Evolutionary conservation across 306 rosid genomes (phyloP), one percentile per base, ranked within the genome.

Genomic region (Amphicarpaea edgeworthii): DNA sequence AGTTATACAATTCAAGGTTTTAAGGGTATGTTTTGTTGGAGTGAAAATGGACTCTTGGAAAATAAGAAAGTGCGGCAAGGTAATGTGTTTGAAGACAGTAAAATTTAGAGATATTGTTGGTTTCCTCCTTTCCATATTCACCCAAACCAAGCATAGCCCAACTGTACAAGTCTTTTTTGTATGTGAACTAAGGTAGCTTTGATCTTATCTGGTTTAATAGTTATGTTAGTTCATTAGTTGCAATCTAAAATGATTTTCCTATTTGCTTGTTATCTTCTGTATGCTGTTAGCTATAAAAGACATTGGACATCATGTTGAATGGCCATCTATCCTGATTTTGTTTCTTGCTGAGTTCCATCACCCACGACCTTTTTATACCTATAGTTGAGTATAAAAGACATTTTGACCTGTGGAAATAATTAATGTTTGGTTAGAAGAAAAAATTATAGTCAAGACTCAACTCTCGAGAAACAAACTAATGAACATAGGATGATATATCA

Each of bases 201-300:
- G 45, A 24, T 43, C 75, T 67, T 67, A 45, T 51, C 10, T 46
- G 49, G 47, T 34, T 3, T 64, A 26, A 73, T 50, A 64, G 51
- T 28, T 40, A 7, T 17, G 7, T n/a, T 40, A 21, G 19, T 40
- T 76, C 12, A 3, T n/a, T 40, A 21, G 19, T 40, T 76, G 47
- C 68, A 40, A 51, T 76, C 6, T 62, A 34, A 45, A 49, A 51
- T 76, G 67, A n/a, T 41, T 50, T 53, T 40, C 65, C 63, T 21
- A 8, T 23, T 34, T 49, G 32, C 62, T 30, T 24, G 3, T 57
- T 12, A 23, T 24, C 9, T 57, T 24, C 38, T 26, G 12, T 50
- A 50, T 50, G 24, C 24, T 50, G 57, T 50, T 12, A 46, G n/a
- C 8, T 49, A 16, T 49, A 49, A 0, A 49, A 16, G 21, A 16